Evolutionary conservation across 2,329 filamentous ascomycete species (phyloP), one percentile per base, ranked within the genome.

Genomic region (Xylaria hypoxylon): DNA sequence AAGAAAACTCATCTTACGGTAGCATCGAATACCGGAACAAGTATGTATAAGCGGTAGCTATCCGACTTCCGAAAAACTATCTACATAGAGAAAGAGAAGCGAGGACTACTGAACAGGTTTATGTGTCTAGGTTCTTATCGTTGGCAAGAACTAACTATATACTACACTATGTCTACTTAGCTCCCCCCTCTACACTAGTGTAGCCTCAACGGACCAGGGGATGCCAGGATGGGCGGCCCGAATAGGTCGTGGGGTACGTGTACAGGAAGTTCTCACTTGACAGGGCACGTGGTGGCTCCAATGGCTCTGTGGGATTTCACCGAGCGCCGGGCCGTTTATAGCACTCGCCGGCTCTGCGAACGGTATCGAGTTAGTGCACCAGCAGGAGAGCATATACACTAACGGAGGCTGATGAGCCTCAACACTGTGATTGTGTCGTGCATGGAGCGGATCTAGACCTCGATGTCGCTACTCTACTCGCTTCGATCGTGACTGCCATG

Each of bases 291-390:
- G 64, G 40, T 61, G 51, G 52, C 56, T 48, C 60, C 50, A 61
- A 50, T 66, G 64, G 64, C 60, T 40, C 44, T 28, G 47, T 22
- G 40, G 24, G 19, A 70, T 59, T 67, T 67, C 66, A 68, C 66
- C 66, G 66, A 68, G 66, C 53, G 57, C 68, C 68, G 62, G 68
- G 35, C 62, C 68, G 60, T 64, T 69, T 70, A 48, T n/a, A 33
- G 40, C 48, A 48, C 61, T 55, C 40, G 19, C 48, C 62, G 45
- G 44, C 38, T 44, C 58, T 33, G 35, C 15, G 19, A 22, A 51
- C 45, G 42, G 44, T 52, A 52, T 52, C 24, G 38, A 57, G 38
- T 33, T 55, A 22, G 47, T 15, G 17, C 28, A n/a, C 19, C 15
- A 50, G 24, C 6, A 17, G 24, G 47, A 42, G 15, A 38, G 11